Evolutionary conservation across 2,329 filamentous ascomycete species (phyloP).

Genomic region (Ascocoryne sarcoides): DNA sequence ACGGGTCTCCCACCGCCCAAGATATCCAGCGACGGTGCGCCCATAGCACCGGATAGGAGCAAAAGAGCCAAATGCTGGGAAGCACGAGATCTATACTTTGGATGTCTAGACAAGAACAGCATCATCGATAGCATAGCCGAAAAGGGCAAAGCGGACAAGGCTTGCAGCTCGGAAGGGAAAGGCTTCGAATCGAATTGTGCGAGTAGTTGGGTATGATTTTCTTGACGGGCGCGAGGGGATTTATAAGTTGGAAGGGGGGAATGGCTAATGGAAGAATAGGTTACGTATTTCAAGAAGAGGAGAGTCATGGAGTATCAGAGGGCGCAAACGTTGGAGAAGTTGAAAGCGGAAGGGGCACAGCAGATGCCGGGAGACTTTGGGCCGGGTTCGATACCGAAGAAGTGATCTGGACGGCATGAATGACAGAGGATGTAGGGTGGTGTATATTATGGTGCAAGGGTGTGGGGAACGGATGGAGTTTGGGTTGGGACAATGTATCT

Average conservation of each 20-base stretch:
- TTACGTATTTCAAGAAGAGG: conserved; percentile 97
- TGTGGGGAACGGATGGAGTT: no score
- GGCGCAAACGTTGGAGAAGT: conserved; percentile 65
- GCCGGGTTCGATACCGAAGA: conserved; percentile 2
- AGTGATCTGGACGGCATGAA: not conserved
- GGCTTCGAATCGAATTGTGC: conserved; percentile 82
- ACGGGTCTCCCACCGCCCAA: conserved; percentile 35
- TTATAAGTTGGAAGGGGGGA: not conserved
- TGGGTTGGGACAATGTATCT: not conserved
- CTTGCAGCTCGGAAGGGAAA: conserved; percentile 50
- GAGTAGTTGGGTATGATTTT: conserved; percentile 69
- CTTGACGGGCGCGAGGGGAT: not conserved
- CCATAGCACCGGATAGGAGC: conserved; percentile 73
- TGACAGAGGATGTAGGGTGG: not conserved
- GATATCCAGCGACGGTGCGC: conserved; percentile 47
- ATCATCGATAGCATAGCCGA: conserved; percentile 68
- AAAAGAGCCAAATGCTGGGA: conserved; percentile 85
- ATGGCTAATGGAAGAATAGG: conserved; percentile 38
- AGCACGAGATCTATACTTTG: conserved; percentile 78
- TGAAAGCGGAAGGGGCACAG: conserved; percentile 64
- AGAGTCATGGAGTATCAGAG: conserved; percentile 87
- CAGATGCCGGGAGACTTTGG: conserved; percentile 37
- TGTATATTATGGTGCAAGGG: not conserved
- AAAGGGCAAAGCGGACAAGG: conserved; percentile 43
- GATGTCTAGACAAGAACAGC: conserved; percentile 71